Base-by-base conservation (phyloP, 2,329 filamentous ascomycete genomes). In the Capronia epimyces region DNA sequence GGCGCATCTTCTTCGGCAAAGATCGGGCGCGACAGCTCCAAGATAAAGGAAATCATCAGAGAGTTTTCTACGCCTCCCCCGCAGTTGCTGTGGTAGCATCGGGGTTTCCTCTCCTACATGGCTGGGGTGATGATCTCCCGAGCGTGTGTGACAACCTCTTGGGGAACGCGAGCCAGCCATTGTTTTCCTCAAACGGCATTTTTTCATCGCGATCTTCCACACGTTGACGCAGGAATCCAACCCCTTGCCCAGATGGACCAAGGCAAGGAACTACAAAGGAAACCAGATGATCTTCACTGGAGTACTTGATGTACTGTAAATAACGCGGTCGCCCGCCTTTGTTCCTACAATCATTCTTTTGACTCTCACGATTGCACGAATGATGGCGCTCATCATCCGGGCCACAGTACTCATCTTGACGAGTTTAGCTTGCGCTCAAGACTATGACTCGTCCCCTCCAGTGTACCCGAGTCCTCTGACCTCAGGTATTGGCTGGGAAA, bases 401-500 rank as follows among this genome's bases (percentile, higher is more conserved):
- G 36, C 49, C 22, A 31, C 25, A n/a, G 22, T 52, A 10, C 42
- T 55, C 6, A 42, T 44, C 21, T 43, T 50, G 16, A 34, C 24
- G 25, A 43, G 22, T 21, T 46, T n/a, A n/a, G 22, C 25, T 13
- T 36, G 42, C 12, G 48, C 54, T 31, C 50, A 57, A 40, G 48
- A 54, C 42, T 46, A 48, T 31, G 31, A 36, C 41, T 46, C 42
- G 2, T 53, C 54, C 7, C 52, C 55, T 21, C 53, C 58, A 21
- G 49, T 60, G 10, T 60, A 60, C 18, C 56, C 58, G 10, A 55
- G 49, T 12, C 58, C 58, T n/a, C 32, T 51, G 13, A 53, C 47
- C 3, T 52, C 53, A 8, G 65, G 65, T 3, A 54, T 64, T 9
- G 67, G 67, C 4, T 71, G 69, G 69, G 63, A 64, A 21, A 55